Evolutionary conservation across 164 flowering plant species (phyloP).

Genomic region (Aristolochia fimbriata): DNA sequence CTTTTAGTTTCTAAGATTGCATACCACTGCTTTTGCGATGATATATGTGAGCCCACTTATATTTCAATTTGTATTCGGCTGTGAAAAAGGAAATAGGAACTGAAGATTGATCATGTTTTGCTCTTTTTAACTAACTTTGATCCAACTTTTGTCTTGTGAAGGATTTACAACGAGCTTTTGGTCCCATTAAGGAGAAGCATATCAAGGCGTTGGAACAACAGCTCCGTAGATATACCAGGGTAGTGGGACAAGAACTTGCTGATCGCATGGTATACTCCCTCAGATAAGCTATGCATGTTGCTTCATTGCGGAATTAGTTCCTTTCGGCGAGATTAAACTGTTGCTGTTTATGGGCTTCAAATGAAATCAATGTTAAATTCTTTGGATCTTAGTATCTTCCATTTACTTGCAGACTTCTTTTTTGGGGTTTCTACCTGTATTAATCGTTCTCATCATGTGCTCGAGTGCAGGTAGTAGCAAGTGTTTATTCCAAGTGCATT

Average conservation of each 20-base stretch:
- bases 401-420: too few relatives aligned
- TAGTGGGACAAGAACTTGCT: conserved; percentile 54
- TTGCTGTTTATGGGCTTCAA: too few relatives aligned
- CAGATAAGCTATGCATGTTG: conserved; percentile 7
- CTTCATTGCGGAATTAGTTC: neutral
- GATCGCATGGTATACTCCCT: conserved; percentile 55
- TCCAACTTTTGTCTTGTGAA: conserved; percentile 13
- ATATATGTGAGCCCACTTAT: neutral
- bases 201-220: conserved; percentile 29
- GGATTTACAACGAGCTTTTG: conserved; percentile 39
- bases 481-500: too few relatives aligned
- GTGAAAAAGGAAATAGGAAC: too few relatives aligned
- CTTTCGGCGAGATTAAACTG: too few relatives aligned
- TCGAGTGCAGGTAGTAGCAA: too few relatives aligned
- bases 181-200: conserved; percentile 1
- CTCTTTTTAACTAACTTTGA: neutral
- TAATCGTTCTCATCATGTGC: too few relatives aligned
- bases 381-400: too few relatives aligned
- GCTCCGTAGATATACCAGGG: conserved; percentile 45
- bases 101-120: neutral
- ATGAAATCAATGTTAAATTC: too few relatives aligned
- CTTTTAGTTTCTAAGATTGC: neutral
- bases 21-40: neutral
- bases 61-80: neutral
- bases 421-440: too few relatives aligned